Evolutionary conservation across 352 stramenopile genomes (phyloP).

Genomic region (Phytophthora hibernalis): DNA sequence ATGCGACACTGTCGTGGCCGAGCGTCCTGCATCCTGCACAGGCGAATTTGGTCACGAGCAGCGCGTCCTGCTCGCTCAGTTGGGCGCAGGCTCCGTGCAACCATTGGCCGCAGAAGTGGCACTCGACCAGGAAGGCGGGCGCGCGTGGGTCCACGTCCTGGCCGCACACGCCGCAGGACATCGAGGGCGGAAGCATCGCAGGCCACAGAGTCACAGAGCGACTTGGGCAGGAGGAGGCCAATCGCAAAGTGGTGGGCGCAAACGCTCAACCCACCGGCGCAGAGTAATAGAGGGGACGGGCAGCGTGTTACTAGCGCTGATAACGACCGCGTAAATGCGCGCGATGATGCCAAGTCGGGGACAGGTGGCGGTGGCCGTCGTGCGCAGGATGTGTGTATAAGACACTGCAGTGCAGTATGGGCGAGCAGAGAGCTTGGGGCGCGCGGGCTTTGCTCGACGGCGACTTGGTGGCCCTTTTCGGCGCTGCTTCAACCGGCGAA

Average conservation of each 20-base stretch:
- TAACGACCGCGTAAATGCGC: slow-evolving; percentile 24
- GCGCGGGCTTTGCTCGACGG: background rate
- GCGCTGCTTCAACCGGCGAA: slow-evolving; percentile 3
- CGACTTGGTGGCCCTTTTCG: too few species aligned
- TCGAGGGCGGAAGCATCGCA: background rate
- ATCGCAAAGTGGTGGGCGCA: slow-evolving; percentile 26
- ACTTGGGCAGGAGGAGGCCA: slow-evolving; percentile 15
- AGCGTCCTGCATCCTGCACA: slow-evolving; percentile 56
- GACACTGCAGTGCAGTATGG: too few species aligned
- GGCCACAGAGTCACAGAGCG: slow-evolving; percentile 15
- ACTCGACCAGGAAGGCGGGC: slow-evolving; percentile 66
- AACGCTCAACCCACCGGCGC: slow-evolving; percentile 6
- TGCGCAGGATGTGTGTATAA: slow-evolving; percentile 26
- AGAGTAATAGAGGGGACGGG: slow-evolving; percentile 6
- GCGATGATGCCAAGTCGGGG: slow-evolving; percentile 12
- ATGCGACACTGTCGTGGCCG: slow-evolving; percentile 48
- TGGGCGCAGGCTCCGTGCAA: slow-evolving; percentile 63
- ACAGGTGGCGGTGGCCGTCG: slow-evolving; percentile 9
- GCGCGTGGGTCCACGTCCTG: slow-evolving; percentile 36
- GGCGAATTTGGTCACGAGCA: slow-evolving; percentile 64
- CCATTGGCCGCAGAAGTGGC: slow-evolving; percentile 73
- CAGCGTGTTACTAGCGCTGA: slow-evolving; percentile 17
- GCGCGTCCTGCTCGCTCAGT: slow-evolving; percentile 62
- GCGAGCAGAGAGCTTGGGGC: background rate
- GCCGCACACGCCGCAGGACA: slow-evolving; percentile 35